phyloP scores from a whole-genome alignment of 2,329 filamentous ascomycete genomes.

The Nannizzia gypsea region DNA sequence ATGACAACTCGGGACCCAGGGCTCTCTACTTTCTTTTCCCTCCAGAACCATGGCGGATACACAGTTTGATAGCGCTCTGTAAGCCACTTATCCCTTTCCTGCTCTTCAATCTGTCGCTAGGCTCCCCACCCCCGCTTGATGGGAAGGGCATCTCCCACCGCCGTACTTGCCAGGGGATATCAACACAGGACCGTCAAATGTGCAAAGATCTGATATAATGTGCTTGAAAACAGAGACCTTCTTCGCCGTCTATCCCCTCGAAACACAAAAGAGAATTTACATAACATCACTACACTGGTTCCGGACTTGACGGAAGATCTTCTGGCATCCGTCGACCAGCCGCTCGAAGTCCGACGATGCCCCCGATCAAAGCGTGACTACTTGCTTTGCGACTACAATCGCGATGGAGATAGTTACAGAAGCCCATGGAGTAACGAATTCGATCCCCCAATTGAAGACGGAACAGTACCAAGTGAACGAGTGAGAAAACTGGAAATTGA shows the following conservation, averaged over 20 bases:
- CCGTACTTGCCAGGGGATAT: background rate
- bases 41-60: constrained; percentile 31
- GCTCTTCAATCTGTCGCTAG: background rate
- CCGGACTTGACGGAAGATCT: constrained; percentile 94
- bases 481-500: constrained; percentile 88
- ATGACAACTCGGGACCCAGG: background rate
- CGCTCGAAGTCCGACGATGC: constrained; percentile 75
- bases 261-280: constrained; percentile 76
- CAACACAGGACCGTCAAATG: background rate
- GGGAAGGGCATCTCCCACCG: background rate
- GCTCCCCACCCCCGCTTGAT: constrained; percentile 12
- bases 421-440: constrained; percentile 99
- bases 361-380: constrained; percentile 85
- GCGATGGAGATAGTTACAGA: constrained; percentile 93
- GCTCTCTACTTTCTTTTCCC: background rate
- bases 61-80: constrained; percentile 43
- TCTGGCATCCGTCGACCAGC: constrained; percentile 93
- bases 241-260: constrained; percentile 95
- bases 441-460: constrained; percentile 79
- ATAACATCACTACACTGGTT: constrained; percentile 74
- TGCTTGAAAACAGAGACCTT: constrained; percentile 59
- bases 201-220: background rate
- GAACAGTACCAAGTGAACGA: constrained; percentile 76
- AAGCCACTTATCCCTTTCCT: constrained; percentile 18
- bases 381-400: constrained; percentile 98